Percentiles rank a stretch among this genome's conserved stretches.
Evolutionary conservation across 371 early-diverging fungal genomes (phyloP).

Genomic region (Dichotomocladium elegans): DNA sequence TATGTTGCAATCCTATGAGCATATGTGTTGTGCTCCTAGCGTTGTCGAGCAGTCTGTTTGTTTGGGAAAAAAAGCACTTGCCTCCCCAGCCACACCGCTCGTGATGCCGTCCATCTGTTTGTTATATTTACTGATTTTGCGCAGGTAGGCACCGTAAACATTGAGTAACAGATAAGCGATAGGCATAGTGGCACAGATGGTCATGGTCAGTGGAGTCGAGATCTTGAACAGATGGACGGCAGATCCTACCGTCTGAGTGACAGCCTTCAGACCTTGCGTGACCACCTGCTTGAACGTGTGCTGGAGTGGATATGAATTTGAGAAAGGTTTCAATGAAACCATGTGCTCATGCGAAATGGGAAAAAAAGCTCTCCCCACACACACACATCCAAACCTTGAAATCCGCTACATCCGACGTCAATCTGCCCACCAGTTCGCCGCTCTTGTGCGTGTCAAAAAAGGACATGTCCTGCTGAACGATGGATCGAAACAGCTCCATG

Average conservation of each 20-base stretch:
- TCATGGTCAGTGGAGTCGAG: conserved; percentile 63
- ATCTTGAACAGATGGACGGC: conserved; percentile 61
- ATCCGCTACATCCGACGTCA: conserved; percentile 70
- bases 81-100: conserved; percentile 68
- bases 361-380: neutral
- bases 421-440: conserved; percentile 63
- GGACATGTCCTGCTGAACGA: conserved; percentile 66
- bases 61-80: conserved; percentile 12
- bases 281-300: conserved; percentile 69
- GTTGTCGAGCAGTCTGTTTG: no score
- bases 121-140: conserved; percentile 51
- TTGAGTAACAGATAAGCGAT: conserved; percentile 62
- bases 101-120: conserved; percentile 55
- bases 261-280: conserved; percentile 69
- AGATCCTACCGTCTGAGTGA: conserved; percentile 68
- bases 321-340: neutral
- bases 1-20: no score
- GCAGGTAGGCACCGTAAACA: conserved; percentile 69
- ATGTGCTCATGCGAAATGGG: neutral
- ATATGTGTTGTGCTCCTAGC: no score
- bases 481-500: conserved; percentile 46
- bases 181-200: conserved; percentile 65
- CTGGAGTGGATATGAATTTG: conserved; percentile 16
- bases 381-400: conserved; percentile 51
- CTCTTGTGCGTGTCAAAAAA: conserved; percentile 70